phyloP scores from a whole-genome alignment of 2,329 filamentous ascomycete genomes.

The Aspergillus hiratsukae region DNA sequence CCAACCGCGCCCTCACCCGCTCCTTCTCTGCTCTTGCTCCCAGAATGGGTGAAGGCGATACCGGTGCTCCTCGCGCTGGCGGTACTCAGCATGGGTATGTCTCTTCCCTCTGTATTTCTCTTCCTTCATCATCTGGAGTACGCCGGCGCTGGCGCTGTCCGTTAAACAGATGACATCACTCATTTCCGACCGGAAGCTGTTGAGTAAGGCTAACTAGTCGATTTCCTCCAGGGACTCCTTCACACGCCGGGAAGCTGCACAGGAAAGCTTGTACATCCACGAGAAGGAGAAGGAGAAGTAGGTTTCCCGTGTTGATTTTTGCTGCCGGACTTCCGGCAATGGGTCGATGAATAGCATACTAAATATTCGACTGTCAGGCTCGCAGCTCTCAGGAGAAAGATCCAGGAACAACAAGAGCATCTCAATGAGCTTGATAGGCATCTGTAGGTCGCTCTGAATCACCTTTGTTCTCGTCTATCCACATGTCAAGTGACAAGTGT shows the following conservation, averaged over 20 bases:
- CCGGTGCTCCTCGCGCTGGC: slow-evolving; percentile 47
- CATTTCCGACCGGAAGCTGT: neutral
- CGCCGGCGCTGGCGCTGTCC: neutral
- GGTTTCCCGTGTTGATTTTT: slow-evolving; percentile 8
- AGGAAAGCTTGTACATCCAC: slow-evolving; percentile 79
- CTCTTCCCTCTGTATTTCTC: neutral
- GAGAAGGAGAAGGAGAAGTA: slow-evolving; percentile 85
- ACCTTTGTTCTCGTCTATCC: neutral
- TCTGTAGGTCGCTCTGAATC: slow-evolving; percentile 58
- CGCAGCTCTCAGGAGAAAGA: slow-evolving; percentile 61
- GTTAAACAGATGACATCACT: slow-evolving; percentile 15
- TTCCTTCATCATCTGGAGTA: neutral
- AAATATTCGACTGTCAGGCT: slow-evolving; percentile 47
- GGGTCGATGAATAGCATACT: neutral
- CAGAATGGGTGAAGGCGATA: slow-evolving; percentile 66
- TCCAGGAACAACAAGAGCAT: slow-evolving; percentile 74
- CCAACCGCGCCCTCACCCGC: slow-evolving; percentile 47
- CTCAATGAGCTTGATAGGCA: slow-evolving; percentile 79
- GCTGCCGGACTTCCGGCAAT: neutral
- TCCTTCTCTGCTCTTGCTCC: slow-evolving; percentile 62
- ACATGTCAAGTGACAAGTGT: neutral
- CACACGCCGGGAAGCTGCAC: slow-evolving; percentile 83
- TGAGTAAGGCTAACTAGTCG: slow-evolving; percentile 3
- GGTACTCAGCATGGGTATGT: slow-evolving; percentile 37
- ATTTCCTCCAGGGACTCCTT: slow-evolving; percentile 69